Conservation (phyloP, 768 basidiomycete species). For the Tulasnella sp. region DNA sequence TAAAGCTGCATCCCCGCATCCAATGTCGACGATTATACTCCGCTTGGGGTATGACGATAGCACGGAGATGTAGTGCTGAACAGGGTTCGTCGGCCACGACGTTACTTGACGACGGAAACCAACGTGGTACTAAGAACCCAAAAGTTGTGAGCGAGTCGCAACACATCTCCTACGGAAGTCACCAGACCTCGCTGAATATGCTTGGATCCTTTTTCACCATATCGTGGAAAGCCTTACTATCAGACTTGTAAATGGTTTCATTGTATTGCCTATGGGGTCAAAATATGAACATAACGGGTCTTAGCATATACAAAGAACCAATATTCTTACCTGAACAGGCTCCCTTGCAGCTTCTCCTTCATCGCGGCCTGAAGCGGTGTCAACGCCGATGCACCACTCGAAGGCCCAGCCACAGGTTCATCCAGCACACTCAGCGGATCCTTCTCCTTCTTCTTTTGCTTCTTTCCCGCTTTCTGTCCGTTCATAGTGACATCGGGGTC, state of each 20-base stretch:
- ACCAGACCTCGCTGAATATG: constrained; percentile 65
- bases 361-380: constrained; percentile 67
- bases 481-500: background rate
- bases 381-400: constrained; percentile 24
- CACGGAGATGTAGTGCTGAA: constrained; percentile 60
- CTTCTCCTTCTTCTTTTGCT: background rate
- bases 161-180: constrained; percentile 75
- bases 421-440: background rate
- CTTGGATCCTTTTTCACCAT: constrained; percentile 79
- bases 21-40: constrained; percentile 81
- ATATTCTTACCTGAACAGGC: constrained; percentile 62
- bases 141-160: constrained; percentile 65
- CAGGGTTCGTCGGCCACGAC: constrained; percentile 90
- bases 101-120: constrained; percentile 88
- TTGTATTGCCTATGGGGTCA: constrained; percentile 62
- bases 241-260: constrained; percentile 81
- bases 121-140: constrained; percentile 60
- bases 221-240: constrained; percentile 56
- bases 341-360: constrained; percentile 71
- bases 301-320: background rate
- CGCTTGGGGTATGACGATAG: constrained; percentile 47
- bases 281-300: background rate
- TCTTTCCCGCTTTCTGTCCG: background rate
- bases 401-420: background rate
- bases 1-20: constrained; percentile 88